Evolutionary conservation across 257 asterid species (phyloP), one percentile per base, ranked within the genome.

Genomic region (Scutellaria galericulata): DNA sequence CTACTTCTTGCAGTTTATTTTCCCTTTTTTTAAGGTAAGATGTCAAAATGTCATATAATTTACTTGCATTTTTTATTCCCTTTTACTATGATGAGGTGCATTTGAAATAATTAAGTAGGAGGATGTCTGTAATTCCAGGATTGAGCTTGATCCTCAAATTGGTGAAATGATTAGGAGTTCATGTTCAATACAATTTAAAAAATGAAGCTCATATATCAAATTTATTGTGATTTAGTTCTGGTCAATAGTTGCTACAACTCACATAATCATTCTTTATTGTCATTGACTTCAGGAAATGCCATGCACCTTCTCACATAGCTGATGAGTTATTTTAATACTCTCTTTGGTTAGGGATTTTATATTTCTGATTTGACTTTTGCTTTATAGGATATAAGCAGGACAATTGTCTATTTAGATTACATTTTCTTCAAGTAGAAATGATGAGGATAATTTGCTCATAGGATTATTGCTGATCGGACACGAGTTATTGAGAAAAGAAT

Each of bases 211-310:
- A 7, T 69, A 24, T 64, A 51, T 37, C 44, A 47, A 48, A 70
- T 46, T 22, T 20, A 70, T 45, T 70, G 18, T 46, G n/a, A 62
- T 63, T 18, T 59, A 68, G 50, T 60, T 60, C 44, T 64, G 45
- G 71, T 62, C 66, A 56, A 53, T 52, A 51, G 73, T 70, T 40
- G 66, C 55, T 66, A 27, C 41, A 54, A 31, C n/a, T 40, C 58
- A 35, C 27, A 51, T 52, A 3, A 51, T 42, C 10, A 22, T 63
- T 40, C 13, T 64, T 56, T 4, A 39, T 70, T 54, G 64, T 57
- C 62, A 52, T 79, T 79, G 72, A 77, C 80, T 66, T 75, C 5
- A 52, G 69, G 68, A 72, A 79, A 66, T 75, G 72, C 72, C 18
- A 9, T 75, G 78, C 81, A 71, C 74, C 64, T 72, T 65, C 75